Evolutionary conservation across 73 alveolate species (phyloP).

Genomic region (Loxodes magnus): DNA sequence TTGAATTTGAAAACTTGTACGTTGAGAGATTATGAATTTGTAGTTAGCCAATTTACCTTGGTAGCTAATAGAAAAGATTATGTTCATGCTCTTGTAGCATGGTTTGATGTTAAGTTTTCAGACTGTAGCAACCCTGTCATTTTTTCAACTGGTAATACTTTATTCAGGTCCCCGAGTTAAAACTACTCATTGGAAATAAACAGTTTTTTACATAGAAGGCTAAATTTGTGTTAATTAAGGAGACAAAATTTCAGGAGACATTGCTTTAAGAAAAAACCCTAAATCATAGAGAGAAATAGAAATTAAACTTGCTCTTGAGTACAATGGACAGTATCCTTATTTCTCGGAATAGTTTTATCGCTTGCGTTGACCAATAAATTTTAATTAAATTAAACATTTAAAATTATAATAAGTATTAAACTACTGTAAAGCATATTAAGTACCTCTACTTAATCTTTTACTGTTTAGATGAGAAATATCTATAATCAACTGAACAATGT

Average conservation of each 20-base stretch:
- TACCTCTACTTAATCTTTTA: too few species aligned
- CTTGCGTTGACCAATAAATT: too few species aligned
- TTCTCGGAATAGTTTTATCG: too few species aligned
- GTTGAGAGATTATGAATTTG: slow-evolving; percentile 54
- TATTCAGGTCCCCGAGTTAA: slow-evolving; percentile 73
- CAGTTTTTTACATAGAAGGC: slow-evolving; percentile 56
- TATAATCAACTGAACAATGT: too few species aligned
- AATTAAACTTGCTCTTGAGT: slow-evolving; percentile 38
- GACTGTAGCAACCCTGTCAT: slow-evolving; percentile 50
- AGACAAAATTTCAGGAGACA: slow-evolving; percentile 56
- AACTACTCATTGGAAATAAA: slow-evolving; percentile 83
- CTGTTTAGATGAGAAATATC: too few species aligned
- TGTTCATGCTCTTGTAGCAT: slow-evolving; percentile 72
- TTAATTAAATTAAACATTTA: too few species aligned
- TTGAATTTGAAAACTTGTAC: slow-evolving; percentile 53
- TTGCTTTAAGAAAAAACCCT: slow-evolving; percentile 53
- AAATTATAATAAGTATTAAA: too few species aligned
- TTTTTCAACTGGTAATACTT: too few species aligned
- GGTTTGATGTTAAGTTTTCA: slow-evolving; percentile 84
- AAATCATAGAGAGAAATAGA: slow-evolving; percentile 60
- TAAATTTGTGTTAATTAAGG: slow-evolving; percentile 38
- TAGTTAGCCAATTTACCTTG: slow-evolving; percentile 8
- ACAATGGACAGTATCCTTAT: too few species aligned
- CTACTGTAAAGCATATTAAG: too few species aligned
- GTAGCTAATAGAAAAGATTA: not conserved